These are phyloP conservation scores for Aegilops speltoides DNA, from an alignment of 176 grass and related monocot species.

Conservation along the genomic window DNA sequence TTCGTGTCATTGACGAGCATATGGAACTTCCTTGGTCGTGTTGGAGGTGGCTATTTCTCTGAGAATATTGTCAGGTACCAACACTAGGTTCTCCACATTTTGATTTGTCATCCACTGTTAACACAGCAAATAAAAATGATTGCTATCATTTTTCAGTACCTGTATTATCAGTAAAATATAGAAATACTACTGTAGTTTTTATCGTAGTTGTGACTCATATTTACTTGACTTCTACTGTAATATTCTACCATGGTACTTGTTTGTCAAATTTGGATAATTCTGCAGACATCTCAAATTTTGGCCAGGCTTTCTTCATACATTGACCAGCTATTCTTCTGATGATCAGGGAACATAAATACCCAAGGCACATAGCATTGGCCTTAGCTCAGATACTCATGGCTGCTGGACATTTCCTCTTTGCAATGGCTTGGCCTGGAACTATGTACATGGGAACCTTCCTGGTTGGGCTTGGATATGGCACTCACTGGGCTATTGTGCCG, in stretches of 20 bases:
- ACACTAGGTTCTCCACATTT: slow-evolving; percentile 1
- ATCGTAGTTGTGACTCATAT: neutral
- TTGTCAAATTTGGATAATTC: slow-evolving; percentile 12
- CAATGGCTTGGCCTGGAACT: slow-evolving; percentile 88
- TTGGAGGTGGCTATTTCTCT: slow-evolving; percentile 92
- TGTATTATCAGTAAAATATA: neutral
- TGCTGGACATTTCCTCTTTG: slow-evolving; percentile 80
- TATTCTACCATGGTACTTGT: neutral
- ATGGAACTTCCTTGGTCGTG: slow-evolving; percentile 93
- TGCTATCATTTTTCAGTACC: neutral
- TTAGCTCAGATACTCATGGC: slow-evolving; percentile 64
- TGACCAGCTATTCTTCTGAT: slow-evolving; percentile 24
- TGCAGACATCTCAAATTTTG: neutral
- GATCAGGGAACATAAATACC: slow-evolving; percentile 72
- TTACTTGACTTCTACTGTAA: neutral
- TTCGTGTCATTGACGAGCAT: slow-evolving; percentile 91
- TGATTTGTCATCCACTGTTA: neutral
- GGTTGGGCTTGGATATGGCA: slow-evolving; percentile 75
- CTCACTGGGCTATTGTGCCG: slow-evolving; percentile 87
- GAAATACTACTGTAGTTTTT: neutral
- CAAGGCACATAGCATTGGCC: slow-evolving; percentile 65
- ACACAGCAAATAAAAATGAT: neutral
- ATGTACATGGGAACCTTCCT: slow-evolving; percentile 80
- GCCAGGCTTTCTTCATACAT: slow-evolving; percentile 9
- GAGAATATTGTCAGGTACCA: slow-evolving; percentile 86